phyloP scores from a whole-genome alignment of 2,329 filamentous ascomycete species.

The Periconia sp. region DNA sequence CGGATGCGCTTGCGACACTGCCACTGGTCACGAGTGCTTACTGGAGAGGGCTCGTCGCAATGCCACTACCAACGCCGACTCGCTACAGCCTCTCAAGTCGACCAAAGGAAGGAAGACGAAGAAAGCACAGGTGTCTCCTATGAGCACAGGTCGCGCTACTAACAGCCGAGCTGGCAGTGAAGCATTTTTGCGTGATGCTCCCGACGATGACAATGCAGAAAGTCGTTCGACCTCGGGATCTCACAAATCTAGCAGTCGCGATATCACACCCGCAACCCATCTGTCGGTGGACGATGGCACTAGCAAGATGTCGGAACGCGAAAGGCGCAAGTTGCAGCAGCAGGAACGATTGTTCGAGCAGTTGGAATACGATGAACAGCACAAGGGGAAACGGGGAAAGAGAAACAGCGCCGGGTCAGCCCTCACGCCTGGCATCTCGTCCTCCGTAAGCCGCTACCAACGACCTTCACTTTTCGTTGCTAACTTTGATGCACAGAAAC shows the following conservation, averaged over 20 bases:
- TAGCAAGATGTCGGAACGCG: constrained; percentile 61
- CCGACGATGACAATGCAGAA: constrained; percentile 60
- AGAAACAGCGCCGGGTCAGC: constrained; percentile 57
- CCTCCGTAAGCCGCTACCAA: constrained; percentile 40
- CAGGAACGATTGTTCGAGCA: constrained; percentile 64
- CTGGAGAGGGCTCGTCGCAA: constrained; percentile 39
- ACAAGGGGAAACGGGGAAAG: constrained; percentile 57
- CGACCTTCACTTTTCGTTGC: constrained; percentile 16
- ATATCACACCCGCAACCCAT: constrained; percentile 61
- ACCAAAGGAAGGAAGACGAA: constrained; percentile 54
- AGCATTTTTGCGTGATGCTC: constrained; percentile 48
- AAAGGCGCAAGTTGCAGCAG: constrained; percentile 64
- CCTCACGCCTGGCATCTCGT: constrained; percentile 50
- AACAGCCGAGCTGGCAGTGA: constrained; percentile 65
- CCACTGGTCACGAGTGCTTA: constrained; percentile 39
- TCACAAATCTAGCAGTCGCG: constrained; percentile 60
- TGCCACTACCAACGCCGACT: constrained; percentile 26
- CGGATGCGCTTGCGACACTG: constrained; percentile 70
- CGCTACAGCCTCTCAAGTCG: constrained; percentile 30
- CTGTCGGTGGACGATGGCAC: constrained; percentile 51
- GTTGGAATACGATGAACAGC: constrained; percentile 60
- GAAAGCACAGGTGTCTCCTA: constrained; percentile 54
- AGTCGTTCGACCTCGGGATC: constrained; percentile 60
- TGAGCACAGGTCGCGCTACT: constrained; percentile 54
- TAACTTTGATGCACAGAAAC: constrained; percentile 36